These are phyloP conservation scores for Diaporthe nobilis DNA, from an alignment of 2,329 filamentous ascomycete species.

Conservation along the genomic window DNA sequence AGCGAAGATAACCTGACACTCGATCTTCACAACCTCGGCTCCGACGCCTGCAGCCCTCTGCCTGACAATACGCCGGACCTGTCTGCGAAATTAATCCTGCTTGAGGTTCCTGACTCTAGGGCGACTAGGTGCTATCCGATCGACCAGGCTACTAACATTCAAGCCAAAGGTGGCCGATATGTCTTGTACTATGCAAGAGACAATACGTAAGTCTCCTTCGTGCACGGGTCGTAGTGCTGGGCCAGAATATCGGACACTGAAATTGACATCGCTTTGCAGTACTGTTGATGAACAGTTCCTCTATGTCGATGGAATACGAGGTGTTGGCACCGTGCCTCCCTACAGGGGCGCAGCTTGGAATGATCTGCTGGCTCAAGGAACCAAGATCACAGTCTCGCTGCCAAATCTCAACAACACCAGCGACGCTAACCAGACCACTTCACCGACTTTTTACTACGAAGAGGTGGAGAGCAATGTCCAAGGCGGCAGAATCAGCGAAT, in stretches of 20 bases:
- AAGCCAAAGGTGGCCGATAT: slow-evolving; percentile 9
- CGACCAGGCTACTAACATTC: slow-evolving; percentile 15
- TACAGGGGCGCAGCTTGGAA: slow-evolving; percentile 12
- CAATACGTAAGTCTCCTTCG: not conserved
- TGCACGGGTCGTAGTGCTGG: not conserved
- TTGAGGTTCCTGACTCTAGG: slow-evolving; percentile 16
- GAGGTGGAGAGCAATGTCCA: slow-evolving; percentile 7
- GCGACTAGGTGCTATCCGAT: slow-evolving; percentile 13
- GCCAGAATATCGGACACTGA: not conserved
- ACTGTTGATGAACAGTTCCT: slow-evolving; percentile 26
- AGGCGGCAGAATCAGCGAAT: slow-evolving; percentile 13
- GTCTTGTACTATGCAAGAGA: slow-evolving; percentile 17
- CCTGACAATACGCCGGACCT: slow-evolving; percentile 29
- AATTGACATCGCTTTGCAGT: not conserved
- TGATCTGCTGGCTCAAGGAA: slow-evolving; percentile 7
- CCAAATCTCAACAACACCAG: slow-evolving; percentile 21
- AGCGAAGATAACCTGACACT: not conserved
- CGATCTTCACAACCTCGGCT: slow-evolving; percentile 3
- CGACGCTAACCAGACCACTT: not conserved
- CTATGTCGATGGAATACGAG: slow-evolving; percentile 11
- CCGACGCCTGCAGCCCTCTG: slow-evolving; percentile 21
- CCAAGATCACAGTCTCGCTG: slow-evolving; percentile 9
- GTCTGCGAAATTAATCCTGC: slow-evolving; percentile 16
- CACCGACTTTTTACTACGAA: slow-evolving; percentile 12
- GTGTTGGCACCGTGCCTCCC: slow-evolving; percentile 9